phyloP scores from a whole-genome alignment of 176 grass and related monocot genomes.

The Ampelocalamus luodianensis region DNA sequence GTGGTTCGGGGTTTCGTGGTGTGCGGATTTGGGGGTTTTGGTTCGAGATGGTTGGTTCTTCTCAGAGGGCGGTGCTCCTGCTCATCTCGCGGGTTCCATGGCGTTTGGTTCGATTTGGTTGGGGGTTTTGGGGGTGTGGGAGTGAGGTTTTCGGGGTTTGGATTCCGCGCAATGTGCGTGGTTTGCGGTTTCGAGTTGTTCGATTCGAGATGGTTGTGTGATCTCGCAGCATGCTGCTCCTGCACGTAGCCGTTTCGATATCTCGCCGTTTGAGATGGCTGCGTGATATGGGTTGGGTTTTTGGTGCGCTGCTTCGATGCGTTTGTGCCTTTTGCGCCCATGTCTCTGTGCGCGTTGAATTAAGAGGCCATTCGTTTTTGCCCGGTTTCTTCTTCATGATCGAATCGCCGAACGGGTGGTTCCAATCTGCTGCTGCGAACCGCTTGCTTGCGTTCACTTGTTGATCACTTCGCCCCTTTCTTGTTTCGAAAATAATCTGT shows the following conservation, averaged over 20 bases:
- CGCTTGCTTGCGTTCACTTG: no score
- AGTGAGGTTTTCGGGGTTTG: neutral
- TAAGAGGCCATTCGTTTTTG: no score
- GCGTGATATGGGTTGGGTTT: neutral
- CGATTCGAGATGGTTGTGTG: neutral
- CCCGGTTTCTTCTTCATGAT: no score
- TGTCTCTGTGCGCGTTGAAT: no score
- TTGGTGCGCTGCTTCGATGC: neutral
- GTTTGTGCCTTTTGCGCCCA: no score
- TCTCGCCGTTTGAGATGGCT: neutral
- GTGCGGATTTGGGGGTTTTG: neutral
- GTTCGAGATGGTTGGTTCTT: neutral
- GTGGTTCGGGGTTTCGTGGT: neutral
- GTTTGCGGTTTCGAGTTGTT: neutral
- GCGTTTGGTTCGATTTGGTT: conserved; percentile 7
- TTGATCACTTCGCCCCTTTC: no score
- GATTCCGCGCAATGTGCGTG: neutral
- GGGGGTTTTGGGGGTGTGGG: conserved; percentile 20
- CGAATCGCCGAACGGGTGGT: no score
- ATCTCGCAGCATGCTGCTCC: neutral
- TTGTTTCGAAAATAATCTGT: neutral
- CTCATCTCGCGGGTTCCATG: conserved; percentile 20
- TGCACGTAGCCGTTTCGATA: neutral
- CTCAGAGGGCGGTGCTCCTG: neutral
- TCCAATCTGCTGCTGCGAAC: neutral